Evolutionary conservation across 352 stramenopile genomes (phyloP).

Genomic region (Pythium angustatum): DNA sequence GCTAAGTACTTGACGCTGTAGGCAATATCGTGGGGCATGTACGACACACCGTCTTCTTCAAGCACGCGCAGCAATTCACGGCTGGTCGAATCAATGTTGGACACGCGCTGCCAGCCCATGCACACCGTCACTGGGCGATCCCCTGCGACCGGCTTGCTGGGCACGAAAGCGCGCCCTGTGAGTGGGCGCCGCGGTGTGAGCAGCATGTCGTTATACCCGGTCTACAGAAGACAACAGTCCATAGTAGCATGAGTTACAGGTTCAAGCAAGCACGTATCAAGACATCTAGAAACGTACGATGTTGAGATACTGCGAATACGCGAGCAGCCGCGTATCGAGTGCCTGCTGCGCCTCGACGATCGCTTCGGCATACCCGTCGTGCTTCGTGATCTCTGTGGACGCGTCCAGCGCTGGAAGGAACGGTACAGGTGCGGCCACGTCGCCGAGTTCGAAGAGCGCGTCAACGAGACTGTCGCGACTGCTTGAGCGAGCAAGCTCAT

Average conservation of each 20-base stretch:
- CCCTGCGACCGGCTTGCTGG: slow-evolving; percentile 58
- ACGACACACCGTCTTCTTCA: slow-evolving; percentile 85
- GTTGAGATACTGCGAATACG: slow-evolving; percentile 84
- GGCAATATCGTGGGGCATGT: slow-evolving; percentile 81
- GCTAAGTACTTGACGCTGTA: slow-evolving; percentile 90
- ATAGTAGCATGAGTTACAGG: too few relatives aligned
- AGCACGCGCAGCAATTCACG: slow-evolving; percentile 74
- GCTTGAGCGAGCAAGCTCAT: background rate
- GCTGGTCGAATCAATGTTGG: slow-evolving; percentile 69
- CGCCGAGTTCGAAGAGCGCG: slow-evolving; percentile 49
- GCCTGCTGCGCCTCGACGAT: slow-evolving; percentile 72
- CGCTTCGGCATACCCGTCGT: slow-evolving; percentile 78
- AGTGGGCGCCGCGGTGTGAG: slow-evolving; percentile 61
- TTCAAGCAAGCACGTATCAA: too few relatives aligned
- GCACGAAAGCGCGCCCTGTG: slow-evolving; percentile 53
- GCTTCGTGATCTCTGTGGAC: slow-evolving; percentile 85
- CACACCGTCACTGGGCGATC: slow-evolving; percentile 80
- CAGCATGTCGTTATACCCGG: slow-evolving; percentile 53
- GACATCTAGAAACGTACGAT: slow-evolving; percentile 60
- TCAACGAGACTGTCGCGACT: slow-evolving; percentile 30
- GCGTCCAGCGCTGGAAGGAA: slow-evolving; percentile 77
- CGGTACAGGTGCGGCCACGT: slow-evolving; percentile 51
- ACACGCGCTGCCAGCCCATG: slow-evolving; percentile 85
- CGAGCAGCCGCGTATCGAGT: slow-evolving; percentile 52
- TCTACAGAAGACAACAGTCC: slow-evolving; percentile 34